Evolutionary conservation across 805 yeast species (phyloP), one percentile per base, ranked within the genome.

Genomic region (Candida piceae): DNA sequence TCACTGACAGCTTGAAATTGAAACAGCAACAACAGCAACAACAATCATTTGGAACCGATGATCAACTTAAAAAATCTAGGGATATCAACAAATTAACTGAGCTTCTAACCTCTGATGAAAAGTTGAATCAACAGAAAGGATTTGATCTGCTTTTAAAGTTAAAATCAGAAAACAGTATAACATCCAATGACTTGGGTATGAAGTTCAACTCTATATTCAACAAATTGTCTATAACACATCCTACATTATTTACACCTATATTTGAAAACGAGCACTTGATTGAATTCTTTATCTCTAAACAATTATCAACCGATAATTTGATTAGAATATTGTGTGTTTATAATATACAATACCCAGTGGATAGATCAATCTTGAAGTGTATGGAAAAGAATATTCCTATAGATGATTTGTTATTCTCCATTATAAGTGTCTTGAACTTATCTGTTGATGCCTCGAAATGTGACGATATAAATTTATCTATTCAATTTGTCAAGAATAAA

Each of bases 401-500:
- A 15, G 56, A 55, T 17, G 57, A 50, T 32, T 15, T 58, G 1
- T 48, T 60, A 16, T 30, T 47, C 4, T 46, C 59, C 2, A 36
- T 60, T 2, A 40, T 41, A 3, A 43, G 46, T 13, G 41, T 48
- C 5, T 31, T 61, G 9, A 39, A 17, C 16, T 36, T 39, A 19
- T 48, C 55, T 6, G 33, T 48, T 16, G 62, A 60, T 40, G 47
- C 57, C 2, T 52, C 61, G 1, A 50, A 46, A 16, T 41, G 49
- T 6, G 50, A 49, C 12, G 58, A 57, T 27, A 41, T 55, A 16
- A 50, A 49, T 25, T 16, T 60, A 16, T 55, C 62, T 1, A 50
- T 59, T 37, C 64, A 58, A 28, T 53, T 50, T 33, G 52, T 52
- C 26, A 58, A 57, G 31, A 35, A 55, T 38, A 53, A 55, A 30